Evolutionary conservation across 2,329 filamentous ascomycete species (phyloP).

Genomic region (Hypoxylon sp.): DNA sequence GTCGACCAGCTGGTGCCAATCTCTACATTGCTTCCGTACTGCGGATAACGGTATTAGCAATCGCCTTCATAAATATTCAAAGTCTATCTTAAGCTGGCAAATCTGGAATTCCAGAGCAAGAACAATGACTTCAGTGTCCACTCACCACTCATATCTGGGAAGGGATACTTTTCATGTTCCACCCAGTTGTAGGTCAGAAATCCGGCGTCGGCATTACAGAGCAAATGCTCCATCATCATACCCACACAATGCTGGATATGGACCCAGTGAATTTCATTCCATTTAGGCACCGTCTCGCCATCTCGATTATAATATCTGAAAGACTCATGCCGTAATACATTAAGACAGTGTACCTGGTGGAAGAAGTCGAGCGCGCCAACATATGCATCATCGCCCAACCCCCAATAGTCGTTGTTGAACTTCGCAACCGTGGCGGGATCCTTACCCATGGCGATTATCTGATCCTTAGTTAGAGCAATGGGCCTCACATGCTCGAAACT

Average conservation of each 20-base stretch:
- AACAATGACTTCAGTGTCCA: not conserved
- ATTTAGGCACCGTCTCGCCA: conserved; percentile 34
- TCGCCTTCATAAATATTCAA: not conserved
- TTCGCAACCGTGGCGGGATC: conserved; percentile 50
- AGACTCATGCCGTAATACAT: conserved; percentile 46
- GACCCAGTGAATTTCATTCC: conserved; percentile 42
- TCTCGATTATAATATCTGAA: conserved; percentile 42
- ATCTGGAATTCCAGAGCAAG: not conserved
- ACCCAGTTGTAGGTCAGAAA: conserved; percentile 57
- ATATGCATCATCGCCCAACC: conserved; percentile 55
- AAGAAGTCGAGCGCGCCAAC: conserved; percentile 48
- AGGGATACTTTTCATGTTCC: conserved; percentile 50
- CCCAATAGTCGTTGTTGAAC: conserved; percentile 53
- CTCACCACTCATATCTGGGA: conserved; percentile 55
- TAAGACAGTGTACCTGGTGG: conserved; percentile 47
- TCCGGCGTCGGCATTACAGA: conserved; percentile 55
- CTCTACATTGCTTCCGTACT: conserved; percentile 54
- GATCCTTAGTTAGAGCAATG: conserved; percentile 49
- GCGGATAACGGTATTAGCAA: conserved; percentile 1
- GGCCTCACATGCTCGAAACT: conserved; percentile 36
- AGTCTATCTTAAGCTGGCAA: not conserved
- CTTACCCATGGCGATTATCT: conserved; percentile 54
- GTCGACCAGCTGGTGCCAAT: conserved; percentile 50
- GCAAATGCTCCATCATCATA: conserved; percentile 55
- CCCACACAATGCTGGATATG: conserved; percentile 57